These are phyloP conservation scores for Panellus pusillus DNA, from an alignment of 768 basidiomycete genomes.

Conservation along the genomic window DNA sequence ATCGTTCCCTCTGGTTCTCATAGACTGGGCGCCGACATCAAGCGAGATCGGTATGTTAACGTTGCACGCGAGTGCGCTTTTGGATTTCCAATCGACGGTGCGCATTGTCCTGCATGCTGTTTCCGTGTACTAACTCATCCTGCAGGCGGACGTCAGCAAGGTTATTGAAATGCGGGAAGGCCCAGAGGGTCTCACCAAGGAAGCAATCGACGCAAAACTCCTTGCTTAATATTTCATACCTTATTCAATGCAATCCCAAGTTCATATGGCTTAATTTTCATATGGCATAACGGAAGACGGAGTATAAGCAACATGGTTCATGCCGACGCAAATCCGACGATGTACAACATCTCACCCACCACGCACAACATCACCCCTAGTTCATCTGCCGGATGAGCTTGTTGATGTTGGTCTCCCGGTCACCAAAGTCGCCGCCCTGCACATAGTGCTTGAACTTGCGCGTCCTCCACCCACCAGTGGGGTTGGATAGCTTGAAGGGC, in stretches of 20 bases:
- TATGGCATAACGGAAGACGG: conserved; percentile 15
- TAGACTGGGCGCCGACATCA: conserved; percentile 85
- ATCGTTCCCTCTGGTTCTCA: conserved; percentile 80
- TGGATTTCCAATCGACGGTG: conserved; percentile 79
- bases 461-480: conserved; percentile 96
- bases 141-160: conserved; percentile 73
- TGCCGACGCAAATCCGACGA: conserved; percentile 3
- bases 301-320: conserved; percentile 18
- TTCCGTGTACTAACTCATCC: neutral
- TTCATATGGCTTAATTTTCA: conserved; percentile 19
- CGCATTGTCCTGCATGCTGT: conserved; percentile 27
- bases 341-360: conserved; percentile 3
- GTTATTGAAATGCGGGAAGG: conserved; percentile 83
- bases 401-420: conserved; percentile 97
- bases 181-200: conserved; percentile 75
- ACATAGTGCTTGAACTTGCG: conserved; percentile 98
- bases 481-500: conserved; percentile 99
- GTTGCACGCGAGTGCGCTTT: conserved; percentile 78
- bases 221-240: conserved; percentile 22
- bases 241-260: neutral
- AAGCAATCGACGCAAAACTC: conserved; percentile 64
- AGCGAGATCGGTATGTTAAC: conserved; percentile 77
- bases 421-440: conserved; percentile 96
- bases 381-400: conserved; percentile 96
- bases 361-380: conserved; percentile 35